Evolutionary conservation across 306 rosid species (phyloP), one percentile per base, ranked within the genome.

Genomic region (Cicer cuneatum): DNA sequence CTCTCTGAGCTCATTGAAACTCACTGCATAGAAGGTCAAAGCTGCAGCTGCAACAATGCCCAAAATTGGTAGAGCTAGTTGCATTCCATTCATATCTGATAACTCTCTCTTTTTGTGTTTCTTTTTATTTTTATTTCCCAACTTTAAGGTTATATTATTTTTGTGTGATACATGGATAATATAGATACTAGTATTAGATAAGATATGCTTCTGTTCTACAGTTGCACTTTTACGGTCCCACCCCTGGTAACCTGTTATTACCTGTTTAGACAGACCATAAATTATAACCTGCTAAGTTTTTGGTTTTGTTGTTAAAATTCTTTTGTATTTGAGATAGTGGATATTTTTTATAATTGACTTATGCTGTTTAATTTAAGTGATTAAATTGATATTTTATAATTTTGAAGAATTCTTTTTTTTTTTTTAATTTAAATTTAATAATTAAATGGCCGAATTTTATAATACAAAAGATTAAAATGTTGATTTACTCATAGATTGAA

Each of bases 1-100:
- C 93, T 90, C 92, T 78, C 88, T 84, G 6, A 89, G 13, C 81
- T 89, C 97, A 8, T 81, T 0, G 59, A 91, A 91, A 85, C 97
- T 91, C 0, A 91, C 94, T 2, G 80, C 97, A 58, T 89, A 89
- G 80, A 89, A 91, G 70, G 97, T 89, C 7, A 78, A 82, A 24
- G 92, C 94, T 14, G 97, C 93, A 35, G 89, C 97, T 0, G 86
- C 97, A 18, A 87, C 85, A 51, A 91, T 87, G 37, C 92, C 94
- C 6, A 91, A 43, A 52, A 89, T 16, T 8, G 94, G 94, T 2
- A 91, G 77, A 24, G 86, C 97, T 19, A 89, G 12, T 62, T 89
- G 90, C 40, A 87, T 59, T 13, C 74, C 89, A 66, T 88, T 87
- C 92, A 88, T 88, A 0, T 66, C 66, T 46, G 79, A 81, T 81